Percentiles rank a stretch among this genome's conserved stretches.
Evolutionary conservation across 2,329 filamentous ascomycete species (phyloP).

Genomic region (Penicillium decumbens): DNA sequence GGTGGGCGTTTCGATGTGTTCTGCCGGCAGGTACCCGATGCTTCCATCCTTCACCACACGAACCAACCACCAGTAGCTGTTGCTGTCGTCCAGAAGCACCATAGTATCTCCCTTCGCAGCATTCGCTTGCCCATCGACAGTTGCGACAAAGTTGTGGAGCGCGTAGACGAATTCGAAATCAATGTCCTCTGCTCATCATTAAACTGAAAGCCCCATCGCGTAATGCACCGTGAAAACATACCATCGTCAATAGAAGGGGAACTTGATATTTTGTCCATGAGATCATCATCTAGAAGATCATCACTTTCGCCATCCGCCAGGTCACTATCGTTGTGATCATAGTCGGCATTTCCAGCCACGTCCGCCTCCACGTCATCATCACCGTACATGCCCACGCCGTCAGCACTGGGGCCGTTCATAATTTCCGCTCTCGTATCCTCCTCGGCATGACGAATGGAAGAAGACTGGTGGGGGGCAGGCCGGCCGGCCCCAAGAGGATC

Average conservation of each 20-base stretch:
- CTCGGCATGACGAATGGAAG: slow-evolving; percentile 73
- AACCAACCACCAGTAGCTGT: slow-evolving; percentile 99
- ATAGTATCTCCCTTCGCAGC: slow-evolving; percentile 98
- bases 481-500: slow-evolving; percentile 50
- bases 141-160: slow-evolving; percentile 93
- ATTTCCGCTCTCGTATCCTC: slow-evolving; percentile 72
- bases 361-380: slow-evolving; percentile 31
- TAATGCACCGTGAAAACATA: slow-evolving; percentile 38
- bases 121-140: slow-evolving; percentile 96
- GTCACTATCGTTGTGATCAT: slow-evolving; percentile 45
- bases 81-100: slow-evolving; percentile 96
- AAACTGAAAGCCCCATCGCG: slow-evolving; percentile 47
- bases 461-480: slow-evolving; percentile 76
- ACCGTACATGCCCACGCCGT: slow-evolving; percentile 38
- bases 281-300: slow-evolving; percentile 78
- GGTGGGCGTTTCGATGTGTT: slow-evolving; percentile 97
- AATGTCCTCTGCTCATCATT: slow-evolving; percentile 94
- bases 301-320: slow-evolving; percentile 61
- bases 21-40: slow-evolving; percentile 91
- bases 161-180: slow-evolving; percentile 99
- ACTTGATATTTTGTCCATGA: slow-evolving; percentile 98
- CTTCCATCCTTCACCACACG: slow-evolving; percentile 95
- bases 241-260: slow-evolving; percentile 99
- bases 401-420: slow-evolving; percentile 58
- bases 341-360: slow-evolving; percentile 17